Conservation (phyloP, 2,329 filamentous ascomycete species). For the Drechslerella coelobrocha region DNA sequence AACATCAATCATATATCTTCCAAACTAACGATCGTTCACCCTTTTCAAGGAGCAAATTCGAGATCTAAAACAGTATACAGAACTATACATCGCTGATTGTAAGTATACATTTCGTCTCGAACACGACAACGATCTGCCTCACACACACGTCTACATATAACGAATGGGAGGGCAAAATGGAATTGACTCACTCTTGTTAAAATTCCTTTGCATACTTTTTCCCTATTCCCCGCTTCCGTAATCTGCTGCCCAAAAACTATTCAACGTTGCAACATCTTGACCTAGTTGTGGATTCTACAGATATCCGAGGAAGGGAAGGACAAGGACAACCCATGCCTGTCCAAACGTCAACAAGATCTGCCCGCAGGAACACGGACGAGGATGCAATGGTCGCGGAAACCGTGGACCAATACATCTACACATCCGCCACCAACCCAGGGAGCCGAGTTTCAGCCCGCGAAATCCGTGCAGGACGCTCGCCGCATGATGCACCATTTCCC, state of each 20-base stretch:
- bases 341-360: slow-evolving; percentile 15
- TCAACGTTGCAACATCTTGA: slow-evolving; percentile 51
- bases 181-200: not conserved
- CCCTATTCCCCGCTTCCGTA: not conserved
- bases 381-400: slow-evolving; percentile 38
- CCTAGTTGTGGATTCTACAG: slow-evolving; percentile 21
- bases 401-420: slow-evolving; percentile 41
- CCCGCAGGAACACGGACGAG: slow-evolving; percentile 36
- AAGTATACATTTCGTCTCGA: slow-evolving; percentile 49
- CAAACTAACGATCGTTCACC: slow-evolving; percentile 7
- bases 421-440: slow-evolving; percentile 13
- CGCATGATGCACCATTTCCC: slow-evolving; percentile 31
- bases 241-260: slow-evolving; percentile 16
- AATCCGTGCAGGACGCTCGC: slow-evolving; percentile 41
- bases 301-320: slow-evolving; percentile 30
- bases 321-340: slow-evolving; percentile 8
- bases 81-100: slow-evolving; percentile 26
- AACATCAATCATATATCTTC: not conserved
- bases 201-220: not conserved
- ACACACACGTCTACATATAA: not conserved
- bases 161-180: slow-evolving; percentile 3
- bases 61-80: slow-evolving; percentile 29
- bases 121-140: not conserved
- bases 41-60: slow-evolving; percentile 37
- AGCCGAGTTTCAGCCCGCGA: slow-evolving; percentile 32